A percentile compares a stretch with the other conserved stretches of the same genome.
phyloP scores from a whole-genome alignment of 192 early-diverging fungal species.

The Mycoemilia scoparia region DNA sequence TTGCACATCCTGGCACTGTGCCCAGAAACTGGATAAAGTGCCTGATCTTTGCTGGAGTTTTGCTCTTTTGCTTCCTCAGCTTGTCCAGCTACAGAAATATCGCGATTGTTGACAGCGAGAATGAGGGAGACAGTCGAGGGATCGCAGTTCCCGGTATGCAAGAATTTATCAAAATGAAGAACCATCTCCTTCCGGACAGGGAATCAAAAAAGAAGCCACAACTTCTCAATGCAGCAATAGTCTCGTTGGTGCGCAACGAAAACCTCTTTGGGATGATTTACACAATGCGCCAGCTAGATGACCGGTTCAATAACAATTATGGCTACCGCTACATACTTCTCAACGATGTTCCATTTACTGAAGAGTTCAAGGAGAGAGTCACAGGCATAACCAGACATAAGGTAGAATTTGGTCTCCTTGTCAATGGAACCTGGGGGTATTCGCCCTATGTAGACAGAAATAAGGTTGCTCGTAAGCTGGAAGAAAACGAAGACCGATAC shows the following conservation, averaged over 20 bases:
- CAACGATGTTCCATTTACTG: conserved; percentile 40
- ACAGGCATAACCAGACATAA: background rate
- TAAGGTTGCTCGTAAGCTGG: background rate
- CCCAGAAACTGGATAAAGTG: too few relatives aligned
- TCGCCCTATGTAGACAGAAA: conserved; percentile 2
- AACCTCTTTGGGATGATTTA: conserved; percentile 19
- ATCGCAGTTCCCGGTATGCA: too few relatives aligned
- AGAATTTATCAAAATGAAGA: too few relatives aligned
- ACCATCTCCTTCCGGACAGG: too few relatives aligned
- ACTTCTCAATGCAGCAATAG: conserved; percentile 17
- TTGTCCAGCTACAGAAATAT: too few relatives aligned
- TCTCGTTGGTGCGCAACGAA: conserved; percentile 22
- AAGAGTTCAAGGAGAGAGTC: conserved; percentile 28
- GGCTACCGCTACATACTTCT: conserved; percentile 50
- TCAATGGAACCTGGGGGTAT: background rate
- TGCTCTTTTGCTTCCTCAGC: too few relatives aligned
- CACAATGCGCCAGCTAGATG: conserved; percentile 27
- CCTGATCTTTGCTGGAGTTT: too few relatives aligned
- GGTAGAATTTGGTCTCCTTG: background rate
- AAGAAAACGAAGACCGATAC: conserved; percentile 12
- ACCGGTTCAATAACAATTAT: conserved; percentile 39
- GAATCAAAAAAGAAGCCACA: too few relatives aligned
- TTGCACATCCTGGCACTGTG: too few relatives aligned
- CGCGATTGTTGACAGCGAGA: too few relatives aligned
- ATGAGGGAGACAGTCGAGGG: too few relatives aligned